Base-by-base conservation (phyloP, 2,329 filamentous ascomycete genomes). In the Lachnellula subtilissima region DNA sequence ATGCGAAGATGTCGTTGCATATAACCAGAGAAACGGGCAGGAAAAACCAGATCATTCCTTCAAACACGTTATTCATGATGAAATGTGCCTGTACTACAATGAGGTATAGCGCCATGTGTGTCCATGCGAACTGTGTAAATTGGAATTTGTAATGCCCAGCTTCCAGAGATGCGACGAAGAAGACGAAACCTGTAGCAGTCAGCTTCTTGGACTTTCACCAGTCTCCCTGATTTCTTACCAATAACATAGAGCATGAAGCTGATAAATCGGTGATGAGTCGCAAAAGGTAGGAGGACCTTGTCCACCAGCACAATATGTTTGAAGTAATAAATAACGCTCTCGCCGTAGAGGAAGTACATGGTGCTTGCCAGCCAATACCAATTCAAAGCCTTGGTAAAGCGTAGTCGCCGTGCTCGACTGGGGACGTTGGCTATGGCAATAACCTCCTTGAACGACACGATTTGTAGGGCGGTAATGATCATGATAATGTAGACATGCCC, bases 31-130 rank as follows among this genome's bases (percentile, higher is more conserved):
- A 87, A 7, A 91, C 92, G 7, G 94, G 94, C 46, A 99, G 76
- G 81, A 97, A 97, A 80, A 99, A 97, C 94, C 94, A 99, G 72
- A 99, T 96, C 89, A 99, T 91, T 76, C 94, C 94, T 76, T 99
- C 94, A 67, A 99, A 95, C 63, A 99, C 88, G 74, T 99, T 99
- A 81, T 99, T 99, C 90, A 99, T 97, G 76, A 97, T 91, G 73
- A 99, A 99, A 73, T 99, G 94, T 14, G 94, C 92, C 74, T 99
- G 92, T 5, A 96, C 92, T 40, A 97, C 93, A 67, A 99, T 97
- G 68, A 99, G 80, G 78, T 96, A 97, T 19, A 99, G 83, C 5
- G 95, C 94, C 92, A 99, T 97, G 73, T 99, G 94, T 14, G 94
- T 97, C 94, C 94, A 99, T 53, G 92, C 94, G 69, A 97, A 99